A percentile compares a stretch with the other conserved stretches of the same genome.
phyloP scores from a whole-genome alignment of 495 filamentous ascomycete genomes.

The Neurospora africana region DNA sequence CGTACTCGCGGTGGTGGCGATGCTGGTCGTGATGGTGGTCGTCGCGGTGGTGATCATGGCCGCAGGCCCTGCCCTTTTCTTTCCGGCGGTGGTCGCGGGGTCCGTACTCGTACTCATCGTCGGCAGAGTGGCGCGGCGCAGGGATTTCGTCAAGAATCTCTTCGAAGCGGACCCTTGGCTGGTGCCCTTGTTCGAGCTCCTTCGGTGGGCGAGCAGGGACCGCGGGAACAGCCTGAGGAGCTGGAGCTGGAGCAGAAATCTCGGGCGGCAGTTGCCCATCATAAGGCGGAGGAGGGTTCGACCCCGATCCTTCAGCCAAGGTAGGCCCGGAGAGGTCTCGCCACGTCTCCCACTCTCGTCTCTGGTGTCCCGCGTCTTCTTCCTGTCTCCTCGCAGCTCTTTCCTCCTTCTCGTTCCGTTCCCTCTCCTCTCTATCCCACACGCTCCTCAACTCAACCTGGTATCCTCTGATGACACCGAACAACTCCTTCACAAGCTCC shows the following conservation, averaged over 20 bases:
- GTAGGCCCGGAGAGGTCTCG: not conserved
- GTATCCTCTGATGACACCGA: not conserved
- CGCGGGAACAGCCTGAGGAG: not conserved
- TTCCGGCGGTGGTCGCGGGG: not conserved
- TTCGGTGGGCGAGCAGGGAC: not conserved
- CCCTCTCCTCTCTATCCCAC: not conserved
- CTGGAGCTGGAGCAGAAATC: not conserved
- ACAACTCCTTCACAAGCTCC: not conserved
- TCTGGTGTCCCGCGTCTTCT: not conserved
- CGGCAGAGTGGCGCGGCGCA: not conserved
- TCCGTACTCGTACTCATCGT: not conserved
- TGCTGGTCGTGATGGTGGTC: not conserved
- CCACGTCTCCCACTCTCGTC: not conserved
- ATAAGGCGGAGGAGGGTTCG: not conserved
- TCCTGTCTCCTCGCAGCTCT: not conserved
- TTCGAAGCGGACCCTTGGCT: not conserved
- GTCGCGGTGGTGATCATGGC: not conserved
- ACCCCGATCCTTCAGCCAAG: not conserved
- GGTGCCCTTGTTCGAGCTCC: not conserved
- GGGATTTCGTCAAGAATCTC: not conserved
- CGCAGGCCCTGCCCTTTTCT: not conserved
- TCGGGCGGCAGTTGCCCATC: not conserved
- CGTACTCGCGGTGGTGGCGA: not conserved
- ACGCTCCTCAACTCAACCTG: not conserved
- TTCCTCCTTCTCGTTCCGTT: not conserved